A percentile compares a stretch with the other conserved stretches of the same genome.
phyloP scores from a whole-genome alignment of 2,329 filamentous ascomycete genomes.

The Fusarium xyrophilum region DNA sequence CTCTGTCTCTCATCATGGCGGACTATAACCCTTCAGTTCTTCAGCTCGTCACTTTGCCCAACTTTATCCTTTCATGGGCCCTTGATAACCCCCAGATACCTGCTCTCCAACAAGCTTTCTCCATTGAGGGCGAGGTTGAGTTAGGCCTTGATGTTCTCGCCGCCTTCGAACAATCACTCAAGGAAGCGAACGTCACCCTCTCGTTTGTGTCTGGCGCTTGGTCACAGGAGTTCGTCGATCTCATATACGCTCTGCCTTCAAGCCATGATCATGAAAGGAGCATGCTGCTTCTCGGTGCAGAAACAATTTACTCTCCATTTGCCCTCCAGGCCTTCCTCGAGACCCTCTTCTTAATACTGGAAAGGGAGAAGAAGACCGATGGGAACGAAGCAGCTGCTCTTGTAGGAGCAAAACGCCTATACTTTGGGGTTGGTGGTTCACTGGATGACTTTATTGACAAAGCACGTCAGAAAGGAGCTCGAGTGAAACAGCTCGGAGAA shows the following conservation, averaged over 20 bases:
- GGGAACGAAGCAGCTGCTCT: slow-evolving; percentile 64
- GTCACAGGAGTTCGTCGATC: slow-evolving; percentile 67
- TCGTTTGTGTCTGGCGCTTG: slow-evolving; percentile 78
- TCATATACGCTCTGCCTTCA: slow-evolving; percentile 55
- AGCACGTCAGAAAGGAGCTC: slow-evolving; percentile 56
- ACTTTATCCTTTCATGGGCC: slow-evolving; percentile 75
- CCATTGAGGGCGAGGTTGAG: slow-evolving; percentile 67
- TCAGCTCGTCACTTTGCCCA: slow-evolving; percentile 79
- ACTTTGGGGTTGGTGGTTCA: slow-evolving; percentile 85
- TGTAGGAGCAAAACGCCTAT: slow-evolving; percentile 78
- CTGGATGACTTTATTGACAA: slow-evolving; percentile 74
- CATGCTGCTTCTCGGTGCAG: slow-evolving; percentile 72
- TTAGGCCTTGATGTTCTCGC: slow-evolving; percentile 63
- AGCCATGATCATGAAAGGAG: slow-evolving; percentile 13
- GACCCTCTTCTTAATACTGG: slow-evolving; percentile 66
- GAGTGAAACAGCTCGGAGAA: slow-evolving; percentile 60
- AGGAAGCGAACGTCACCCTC: slow-evolving; percentile 59
- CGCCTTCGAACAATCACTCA: slow-evolving; percentile 65
- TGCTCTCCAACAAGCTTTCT: slow-evolving; percentile 55
- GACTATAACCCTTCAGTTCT: slow-evolving; percentile 84
- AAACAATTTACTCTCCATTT: slow-evolving; percentile 83
- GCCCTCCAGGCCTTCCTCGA: slow-evolving; percentile 73
- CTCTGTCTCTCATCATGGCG: slow-evolving; percentile 69
- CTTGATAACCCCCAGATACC: slow-evolving; percentile 51
- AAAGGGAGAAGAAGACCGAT: slow-evolving; percentile 51